Evolutionary conservation across 495 filamentous ascomycete species (phyloP).

Genomic region (Xeromyces bisporus): DNA sequence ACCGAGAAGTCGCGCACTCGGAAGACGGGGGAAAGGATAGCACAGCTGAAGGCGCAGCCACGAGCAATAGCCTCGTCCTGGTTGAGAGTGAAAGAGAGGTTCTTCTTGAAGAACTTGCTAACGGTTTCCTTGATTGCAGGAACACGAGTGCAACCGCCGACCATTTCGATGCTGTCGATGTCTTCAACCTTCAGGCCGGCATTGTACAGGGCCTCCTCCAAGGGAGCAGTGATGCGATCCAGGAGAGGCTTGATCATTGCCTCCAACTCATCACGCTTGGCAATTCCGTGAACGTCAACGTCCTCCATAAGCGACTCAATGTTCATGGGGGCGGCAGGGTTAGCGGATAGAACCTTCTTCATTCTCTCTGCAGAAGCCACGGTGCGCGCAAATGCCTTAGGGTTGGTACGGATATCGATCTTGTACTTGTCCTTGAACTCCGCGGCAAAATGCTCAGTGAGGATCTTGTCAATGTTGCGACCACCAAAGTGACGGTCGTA

Average conservation of each 20-base stretch:
- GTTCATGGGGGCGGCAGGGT: slow-evolving; percentile 82
- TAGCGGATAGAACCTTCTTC: slow-evolving; percentile 98
- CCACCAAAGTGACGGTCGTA: slow-evolving; percentile 95
- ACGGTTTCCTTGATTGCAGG: slow-evolving; percentile 83
- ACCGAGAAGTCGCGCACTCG: slow-evolving; percentile 95
- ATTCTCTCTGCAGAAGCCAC: slow-evolving; percentile 83
- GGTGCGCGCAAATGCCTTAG: slow-evolving; percentile 77
- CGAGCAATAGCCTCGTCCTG: slow-evolving; percentile 95
- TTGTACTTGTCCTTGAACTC: slow-evolving; percentile 91
- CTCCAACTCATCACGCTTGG: slow-evolving; percentile 92
- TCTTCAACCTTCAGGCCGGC: slow-evolving; percentile 79
- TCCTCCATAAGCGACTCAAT: slow-evolving; percentile 99
- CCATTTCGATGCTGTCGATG: slow-evolving; percentile 85
- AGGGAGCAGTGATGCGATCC: slow-evolving; percentile 48
- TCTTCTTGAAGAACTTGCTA: slow-evolving; percentile 78
- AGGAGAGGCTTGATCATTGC: slow-evolving; percentile 74
- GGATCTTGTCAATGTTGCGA: slow-evolving; percentile 85
- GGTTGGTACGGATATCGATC: slow-evolving; percentile 75
- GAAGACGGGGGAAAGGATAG: slow-evolving; percentile 95
- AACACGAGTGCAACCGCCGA: slow-evolving; percentile 90
- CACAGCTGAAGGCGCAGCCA: slow-evolving; percentile 94
- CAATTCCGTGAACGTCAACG: slow-evolving; percentile 69
- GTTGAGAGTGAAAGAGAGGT: slow-evolving; percentile 91
- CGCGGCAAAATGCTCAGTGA: slow-evolving; percentile 84
- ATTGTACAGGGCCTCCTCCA: slow-evolving; percentile 84